Conservation (phyloP, 1,284 basidiomycete genomes). For the Sporisorium iseilematis-ciliati region DNA sequence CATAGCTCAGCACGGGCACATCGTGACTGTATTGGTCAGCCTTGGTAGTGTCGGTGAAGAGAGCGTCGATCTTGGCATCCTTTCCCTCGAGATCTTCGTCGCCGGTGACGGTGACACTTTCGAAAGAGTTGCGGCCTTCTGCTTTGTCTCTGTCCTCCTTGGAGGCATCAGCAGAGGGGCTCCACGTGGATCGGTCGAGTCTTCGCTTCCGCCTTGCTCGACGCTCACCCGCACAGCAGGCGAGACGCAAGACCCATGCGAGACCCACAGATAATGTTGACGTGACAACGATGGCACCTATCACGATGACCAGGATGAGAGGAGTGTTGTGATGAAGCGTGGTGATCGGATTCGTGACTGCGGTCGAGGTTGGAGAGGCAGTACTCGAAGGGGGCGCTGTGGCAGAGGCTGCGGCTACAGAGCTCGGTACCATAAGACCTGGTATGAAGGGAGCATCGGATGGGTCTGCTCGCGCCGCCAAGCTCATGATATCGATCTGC, state of each 20-base stretch:
- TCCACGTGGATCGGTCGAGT: conserved; percentile 33
- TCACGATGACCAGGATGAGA: conserved; percentile 46
- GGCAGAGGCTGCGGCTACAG: neutral
- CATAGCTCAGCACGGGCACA: conserved; percentile 23
- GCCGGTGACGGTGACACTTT: conserved; percentile 29
- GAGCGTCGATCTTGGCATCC: conserved; percentile 35
- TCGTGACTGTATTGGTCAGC: neutral
- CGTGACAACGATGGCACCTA: conserved; percentile 44
- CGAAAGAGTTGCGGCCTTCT: conserved; percentile 18
- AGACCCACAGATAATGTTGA: conserved; percentile 43
- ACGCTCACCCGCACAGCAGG: conserved; percentile 35
- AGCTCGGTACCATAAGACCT: conserved; percentile 6
- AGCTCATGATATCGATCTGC: neutral
- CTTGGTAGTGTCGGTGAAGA: conserved; percentile 2
- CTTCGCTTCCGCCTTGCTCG: conserved; percentile 24
- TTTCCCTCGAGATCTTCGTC: conserved; percentile 28
- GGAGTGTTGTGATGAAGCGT: conserved; percentile 46
- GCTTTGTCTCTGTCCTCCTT: conserved; percentile 5
- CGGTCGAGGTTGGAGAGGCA: conserved; percentile 13
- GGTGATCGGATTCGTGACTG: conserved; percentile 17
- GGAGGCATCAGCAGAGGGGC: conserved; percentile 10
- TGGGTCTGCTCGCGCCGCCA: conserved; percentile 3
- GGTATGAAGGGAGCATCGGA: conserved; percentile 15
- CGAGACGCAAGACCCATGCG: conserved; percentile 47
- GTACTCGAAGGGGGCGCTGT: neutral